Evolutionary conservation across 768 basidiomycete genomes (phyloP).

Genomic region (Leucosporidium creatinivorum): DNA sequence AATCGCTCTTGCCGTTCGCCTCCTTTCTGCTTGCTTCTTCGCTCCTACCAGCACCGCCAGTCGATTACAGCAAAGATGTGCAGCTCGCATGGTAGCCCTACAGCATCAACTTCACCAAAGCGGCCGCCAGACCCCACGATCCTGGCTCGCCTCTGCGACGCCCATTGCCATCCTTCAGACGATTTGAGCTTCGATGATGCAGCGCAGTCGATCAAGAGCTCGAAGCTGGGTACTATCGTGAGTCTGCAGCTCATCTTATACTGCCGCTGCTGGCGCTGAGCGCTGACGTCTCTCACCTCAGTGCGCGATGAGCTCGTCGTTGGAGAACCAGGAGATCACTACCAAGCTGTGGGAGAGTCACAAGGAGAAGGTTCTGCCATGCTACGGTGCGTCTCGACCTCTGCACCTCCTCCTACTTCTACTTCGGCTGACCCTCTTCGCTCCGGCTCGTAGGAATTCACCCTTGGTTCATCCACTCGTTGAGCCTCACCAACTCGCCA

Average conservation of each 20-base stretch:
- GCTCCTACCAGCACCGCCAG: too few species aligned
- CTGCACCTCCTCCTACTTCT: background rate
- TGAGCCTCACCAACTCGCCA: constrained; percentile 4
- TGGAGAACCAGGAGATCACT: constrained; percentile 31
- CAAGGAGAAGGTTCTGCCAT: constrained; percentile 54
- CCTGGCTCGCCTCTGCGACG: constrained; percentile 55
- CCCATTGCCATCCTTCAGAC: constrained; percentile 90
- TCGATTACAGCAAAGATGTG: too few species aligned
- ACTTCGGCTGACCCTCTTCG: background rate
- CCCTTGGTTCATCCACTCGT: constrained; percentile 65
- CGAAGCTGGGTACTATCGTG: constrained; percentile 48
- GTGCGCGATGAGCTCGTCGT: constrained; percentile 37
- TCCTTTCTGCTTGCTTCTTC: too few species aligned
- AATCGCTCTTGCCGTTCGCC: too few species aligned
- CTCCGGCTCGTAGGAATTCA: constrained; percentile 69
- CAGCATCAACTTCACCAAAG: too few species aligned
- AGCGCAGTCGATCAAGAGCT: constrained; percentile 53
- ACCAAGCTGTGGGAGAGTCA: constrained; percentile 18
- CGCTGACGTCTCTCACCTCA: constrained; percentile 60
- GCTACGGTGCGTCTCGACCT: constrained; percentile 63
- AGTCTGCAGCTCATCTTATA: background rate
- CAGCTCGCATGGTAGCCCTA: too few species aligned
- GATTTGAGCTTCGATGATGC: constrained; percentile 47
- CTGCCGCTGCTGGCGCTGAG: background rate
- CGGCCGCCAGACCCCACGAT: background rate